A percentile compares a stretch with the other conserved stretches of the same genome.
Conservation (phyloP, 306 rosid genomes). For the Vigna unguiculata region DNA sequence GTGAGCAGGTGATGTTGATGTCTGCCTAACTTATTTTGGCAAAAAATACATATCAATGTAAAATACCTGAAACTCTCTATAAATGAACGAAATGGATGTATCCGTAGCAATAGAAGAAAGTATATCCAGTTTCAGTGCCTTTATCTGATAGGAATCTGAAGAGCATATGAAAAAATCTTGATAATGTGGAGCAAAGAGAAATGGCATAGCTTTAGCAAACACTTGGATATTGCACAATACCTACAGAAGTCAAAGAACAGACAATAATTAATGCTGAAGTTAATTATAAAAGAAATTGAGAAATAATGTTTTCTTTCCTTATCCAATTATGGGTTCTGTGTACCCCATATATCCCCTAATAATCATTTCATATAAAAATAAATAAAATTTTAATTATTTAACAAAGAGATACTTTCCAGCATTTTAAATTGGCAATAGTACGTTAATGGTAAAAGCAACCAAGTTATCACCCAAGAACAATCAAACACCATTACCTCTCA, state of each 20-base stretch:
- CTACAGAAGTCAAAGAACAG: slow-evolving; percentile 60
- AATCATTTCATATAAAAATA: background rate
- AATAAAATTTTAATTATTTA: slow-evolving; percentile 13
- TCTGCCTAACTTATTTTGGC: slow-evolving; percentile 12
- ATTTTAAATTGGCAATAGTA: slow-evolving; percentile 33
- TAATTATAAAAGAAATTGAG: slow-evolving; percentile 35
- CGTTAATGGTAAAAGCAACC: slow-evolving; percentile 19
- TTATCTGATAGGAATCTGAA: slow-evolving; percentile 89
- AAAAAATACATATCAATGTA: slow-evolving; percentile 26
- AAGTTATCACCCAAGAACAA: slow-evolving; percentile 38
- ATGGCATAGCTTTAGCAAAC: slow-evolving; percentile 93
- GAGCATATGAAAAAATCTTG: slow-evolving; percentile 82
- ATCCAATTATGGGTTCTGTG: slow-evolving; percentile 21
- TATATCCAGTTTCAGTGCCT: slow-evolving; percentile 87
- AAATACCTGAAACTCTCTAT: slow-evolving; percentile 91
- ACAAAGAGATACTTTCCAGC: slow-evolving; percentile 25
- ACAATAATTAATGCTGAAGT: slow-evolving; percentile 38
- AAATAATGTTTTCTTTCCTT: slow-evolving; percentile 28
- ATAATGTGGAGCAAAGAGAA: slow-evolving; percentile 77
- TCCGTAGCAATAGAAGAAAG: slow-evolving; percentile 75
- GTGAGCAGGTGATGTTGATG: slow-evolving; percentile 25
- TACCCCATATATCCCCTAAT: slow-evolving; percentile 13
- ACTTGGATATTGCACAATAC: slow-evolving; percentile 93
- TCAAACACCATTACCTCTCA: slow-evolving; percentile 20
- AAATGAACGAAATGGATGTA: slow-evolving; percentile 66